Evolutionary conservation across 495 filamentous ascomycete species (phyloP).

Genomic region (Podospora sp.): DNA sequence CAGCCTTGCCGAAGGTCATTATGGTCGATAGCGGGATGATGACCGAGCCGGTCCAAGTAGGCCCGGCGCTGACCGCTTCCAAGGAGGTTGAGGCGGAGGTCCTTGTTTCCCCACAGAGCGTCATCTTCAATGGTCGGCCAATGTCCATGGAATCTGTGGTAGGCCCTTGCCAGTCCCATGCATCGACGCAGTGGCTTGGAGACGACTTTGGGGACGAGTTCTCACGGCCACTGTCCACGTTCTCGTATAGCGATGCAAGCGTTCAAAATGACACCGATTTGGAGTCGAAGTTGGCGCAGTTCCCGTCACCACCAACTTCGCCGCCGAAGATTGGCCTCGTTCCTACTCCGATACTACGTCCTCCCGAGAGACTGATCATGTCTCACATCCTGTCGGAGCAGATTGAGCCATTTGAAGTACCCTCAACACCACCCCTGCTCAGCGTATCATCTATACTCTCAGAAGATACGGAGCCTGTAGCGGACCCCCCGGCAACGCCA

Average conservation of each 20-base stretch:
- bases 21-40: slow-evolving; percentile 87
- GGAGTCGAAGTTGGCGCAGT: slow-evolving; percentile 48
- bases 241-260: slow-evolving; percentile 46
- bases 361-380: slow-evolving; percentile 31
- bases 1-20: slow-evolving; percentile 51
- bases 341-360: slow-evolving; percentile 24
- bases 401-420: slow-evolving; percentile 34
- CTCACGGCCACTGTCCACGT: slow-evolving; percentile 30
- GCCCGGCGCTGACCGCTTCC: background rate
- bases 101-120: slow-evolving; percentile 24
- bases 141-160: slow-evolving; percentile 46
- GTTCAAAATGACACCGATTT: slow-evolving; percentile 45
- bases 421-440: slow-evolving; percentile 21
- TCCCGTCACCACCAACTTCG: slow-evolving; percentile 50
- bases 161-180: slow-evolving; percentile 27
- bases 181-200: slow-evolving; percentile 36
- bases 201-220: slow-evolving; percentile 29
- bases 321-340: slow-evolving; percentile 27
- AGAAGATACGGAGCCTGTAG: slow-evolving; percentile 24
- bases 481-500: slow-evolving; percentile 25
- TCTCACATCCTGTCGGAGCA: slow-evolving; percentile 34
- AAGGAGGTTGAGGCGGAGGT: slow-evolving; percentile 10
- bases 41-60: slow-evolving; percentile 70
- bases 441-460: slow-evolving; percentile 26
- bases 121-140: slow-evolving; percentile 31